These are phyloP conservation scores for Ogataea henricii DNA, from an alignment of 805 yeast species.

Conservation along the genomic window DNA sequence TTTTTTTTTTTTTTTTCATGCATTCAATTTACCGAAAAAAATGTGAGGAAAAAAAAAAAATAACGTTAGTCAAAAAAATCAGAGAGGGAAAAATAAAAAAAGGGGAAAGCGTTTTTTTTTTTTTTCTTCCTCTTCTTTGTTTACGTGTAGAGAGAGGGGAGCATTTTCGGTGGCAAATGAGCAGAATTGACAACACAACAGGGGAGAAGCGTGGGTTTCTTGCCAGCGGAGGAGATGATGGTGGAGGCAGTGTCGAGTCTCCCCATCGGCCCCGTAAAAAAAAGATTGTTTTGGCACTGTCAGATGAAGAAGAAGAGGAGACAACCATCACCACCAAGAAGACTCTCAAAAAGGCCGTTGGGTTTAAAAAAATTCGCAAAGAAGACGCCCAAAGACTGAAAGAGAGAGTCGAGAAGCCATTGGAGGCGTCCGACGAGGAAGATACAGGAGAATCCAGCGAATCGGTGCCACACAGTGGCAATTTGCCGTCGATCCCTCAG, in stretches of 20 bases:
- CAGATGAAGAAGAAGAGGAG: slow-evolving; percentile 7
- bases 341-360: slow-evolving; percentile 1
- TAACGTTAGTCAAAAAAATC: not conserved
- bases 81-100: too few relatives aligned
- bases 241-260: not conserved
- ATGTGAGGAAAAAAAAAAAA: not conserved
- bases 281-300: not conserved
- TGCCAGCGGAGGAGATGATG: not conserved
- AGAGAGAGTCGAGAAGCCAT: slow-evolving; percentile 1
- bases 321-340: too few relatives aligned
- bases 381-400: slow-evolving; percentile 23
- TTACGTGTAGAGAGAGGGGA: not conserved
- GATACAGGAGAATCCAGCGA: not conserved
- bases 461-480: not conserved
- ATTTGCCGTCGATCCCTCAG: not conserved
- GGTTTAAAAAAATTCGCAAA: slow-evolving; percentile 23
- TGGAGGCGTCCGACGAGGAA: not conserved
- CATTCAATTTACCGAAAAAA: slow-evolving; percentile 3
- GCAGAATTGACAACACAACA: not conserved
- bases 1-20: slow-evolving; percentile 6
- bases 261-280: not conserved
- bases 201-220: not conserved
- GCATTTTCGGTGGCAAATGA: not conserved
- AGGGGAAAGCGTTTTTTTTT: too few relatives aligned
- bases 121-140: too few relatives aligned